These are phyloP conservation scores for Backusella macrospora DNA, from an alignment of 192 early-diverging fungal species.

Conservation along the genomic window DNA sequence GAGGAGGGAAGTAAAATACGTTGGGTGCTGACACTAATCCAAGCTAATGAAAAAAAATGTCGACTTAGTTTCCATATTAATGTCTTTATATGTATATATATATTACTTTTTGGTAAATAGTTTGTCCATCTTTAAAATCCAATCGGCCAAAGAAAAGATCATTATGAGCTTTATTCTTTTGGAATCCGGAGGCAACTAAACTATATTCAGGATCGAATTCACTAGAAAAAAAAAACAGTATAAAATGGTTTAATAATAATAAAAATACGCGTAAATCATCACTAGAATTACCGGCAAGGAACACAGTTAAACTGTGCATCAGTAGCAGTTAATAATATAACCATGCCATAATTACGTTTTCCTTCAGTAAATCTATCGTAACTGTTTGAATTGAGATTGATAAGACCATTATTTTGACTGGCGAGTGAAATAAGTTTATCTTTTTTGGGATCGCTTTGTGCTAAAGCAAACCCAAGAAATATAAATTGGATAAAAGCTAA, in stretches of 20 bases:
- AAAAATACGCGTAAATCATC: slow-evolving; percentile 3
- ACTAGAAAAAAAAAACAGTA: slow-evolving; percentile 29
- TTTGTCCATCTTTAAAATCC: slow-evolving; percentile 67
- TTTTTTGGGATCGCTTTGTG: slow-evolving; percentile 30
- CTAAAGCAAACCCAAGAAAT: slow-evolving; percentile 9
- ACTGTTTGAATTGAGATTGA: slow-evolving; percentile 56
- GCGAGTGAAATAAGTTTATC: slow-evolving; percentile 25
- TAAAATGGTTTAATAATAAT: not conserved
- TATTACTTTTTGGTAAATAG: slow-evolving; percentile 64
- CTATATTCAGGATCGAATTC: slow-evolving; percentile 70
- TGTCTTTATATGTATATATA: not conserved
- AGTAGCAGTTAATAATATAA: slow-evolving; percentile 69
- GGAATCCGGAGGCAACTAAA: slow-evolving; percentile 60
- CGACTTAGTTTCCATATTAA: not conserved
- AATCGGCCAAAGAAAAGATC: slow-evolving; percentile 65
- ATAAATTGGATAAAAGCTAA: slow-evolving; percentile 13
- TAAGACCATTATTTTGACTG: slow-evolving; percentile 40
- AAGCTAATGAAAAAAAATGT: slow-evolving; percentile 42
- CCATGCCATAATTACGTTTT: slow-evolving; percentile 71
- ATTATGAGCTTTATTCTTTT: slow-evolving; percentile 34
- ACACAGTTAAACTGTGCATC: slow-evolving; percentile 62
- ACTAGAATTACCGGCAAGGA: slow-evolving; percentile 67
- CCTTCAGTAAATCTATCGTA: slow-evolving; percentile 60
- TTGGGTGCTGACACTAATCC: slow-evolving; percentile 63
- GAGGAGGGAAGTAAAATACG: slow-evolving; percentile 67